Percentiles rank a stretch among this genome's conserved stretches.
Evolutionary conservation across 441 rosid species (phyloP).

Genomic region (Rhodomyrtus psidioides): DNA sequence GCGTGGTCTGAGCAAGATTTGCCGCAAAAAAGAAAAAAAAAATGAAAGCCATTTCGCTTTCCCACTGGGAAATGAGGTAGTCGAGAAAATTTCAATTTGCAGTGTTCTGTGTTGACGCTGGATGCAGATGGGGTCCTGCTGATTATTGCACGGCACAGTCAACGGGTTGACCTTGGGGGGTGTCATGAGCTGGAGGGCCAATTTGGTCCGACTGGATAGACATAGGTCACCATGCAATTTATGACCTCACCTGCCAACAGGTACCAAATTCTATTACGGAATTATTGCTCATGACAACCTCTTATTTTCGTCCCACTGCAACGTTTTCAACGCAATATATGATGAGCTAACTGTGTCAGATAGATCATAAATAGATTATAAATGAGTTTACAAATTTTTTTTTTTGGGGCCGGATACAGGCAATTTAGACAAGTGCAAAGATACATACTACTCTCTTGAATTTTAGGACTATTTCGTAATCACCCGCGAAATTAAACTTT

Average conservation of each 20-base stretch:
- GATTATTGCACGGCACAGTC: neutral
- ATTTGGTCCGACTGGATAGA: neutral
- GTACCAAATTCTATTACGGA: neutral
- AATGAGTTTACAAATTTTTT: too few species aligned
- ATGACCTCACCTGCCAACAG: neutral
- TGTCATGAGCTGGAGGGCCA: neutral
- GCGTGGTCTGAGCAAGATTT: neutral
- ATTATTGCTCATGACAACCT: neutral
- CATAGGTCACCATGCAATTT: neutral
- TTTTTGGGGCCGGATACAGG: too few species aligned
- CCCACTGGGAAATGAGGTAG: neutral
- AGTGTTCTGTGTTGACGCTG: neutral
- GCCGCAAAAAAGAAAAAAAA: neutral
- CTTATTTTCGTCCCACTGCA: neutral
- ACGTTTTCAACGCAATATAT: too few species aligned
- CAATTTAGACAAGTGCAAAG: neutral
- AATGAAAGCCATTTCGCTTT: neutral
- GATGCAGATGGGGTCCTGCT: neutral
- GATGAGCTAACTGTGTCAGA: too few species aligned
- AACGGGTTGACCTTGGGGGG: neutral
- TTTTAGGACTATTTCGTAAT: too few species aligned
- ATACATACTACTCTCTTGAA: neutral
- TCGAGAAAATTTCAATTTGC: neutral
- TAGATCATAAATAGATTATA: too few species aligned
- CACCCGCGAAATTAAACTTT: neutral